A percentile compares a stretch with the other conserved stretches of the same genome.
These are phyloP conservation scores for Geotrichum cucujoidarum DNA, from an alignment of 1,139 yeast species.

Conservation along the genomic window DNA sequence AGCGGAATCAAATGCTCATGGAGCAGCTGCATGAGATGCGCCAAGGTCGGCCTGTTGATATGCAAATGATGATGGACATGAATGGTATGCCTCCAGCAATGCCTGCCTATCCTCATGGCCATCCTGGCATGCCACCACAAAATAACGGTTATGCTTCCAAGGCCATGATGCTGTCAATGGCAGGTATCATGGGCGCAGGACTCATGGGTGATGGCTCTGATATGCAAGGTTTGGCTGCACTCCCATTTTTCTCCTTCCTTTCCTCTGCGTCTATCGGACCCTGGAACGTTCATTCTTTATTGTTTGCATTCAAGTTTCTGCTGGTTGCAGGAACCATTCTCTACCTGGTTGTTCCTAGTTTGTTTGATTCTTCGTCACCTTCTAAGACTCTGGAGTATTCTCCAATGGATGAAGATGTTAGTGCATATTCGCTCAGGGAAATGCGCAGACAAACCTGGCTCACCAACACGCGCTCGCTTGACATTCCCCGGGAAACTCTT, in stretches of 20 bases:
- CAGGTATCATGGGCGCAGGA: slow-evolving; percentile 38
- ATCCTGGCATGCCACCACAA: slow-evolving; percentile 10
- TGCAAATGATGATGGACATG: slow-evolving; percentile 18
- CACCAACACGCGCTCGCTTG: slow-evolving; percentile 27
- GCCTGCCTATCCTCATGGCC: slow-evolving; percentile 16
- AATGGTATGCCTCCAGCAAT: slow-evolving; percentile 15
- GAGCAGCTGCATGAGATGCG: slow-evolving; percentile 43
- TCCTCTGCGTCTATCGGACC: slow-evolving; percentile 16
- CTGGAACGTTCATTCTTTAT: slow-evolving; percentile 20
- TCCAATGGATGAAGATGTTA: not conserved
- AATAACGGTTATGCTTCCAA: slow-evolving; percentile 28
- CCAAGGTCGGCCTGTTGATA: slow-evolving; percentile 12
- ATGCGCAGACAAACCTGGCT: slow-evolving; percentile 29
- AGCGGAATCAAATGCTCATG: slow-evolving; percentile 53
- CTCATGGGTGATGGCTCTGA: slow-evolving; percentile 31
- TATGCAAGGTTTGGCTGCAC: slow-evolving; percentile 33
- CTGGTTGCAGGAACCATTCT: slow-evolving; percentile 33
- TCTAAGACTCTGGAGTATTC: slow-evolving; percentile 11
- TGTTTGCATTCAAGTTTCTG: slow-evolving; percentile 26
- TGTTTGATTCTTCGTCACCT: not conserved
- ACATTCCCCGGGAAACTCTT: slow-evolving; percentile 21
- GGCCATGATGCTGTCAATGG: slow-evolving; percentile 39
- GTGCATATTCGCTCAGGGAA: slow-evolving; percentile 13
- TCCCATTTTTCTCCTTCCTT: slow-evolving; percentile 29
- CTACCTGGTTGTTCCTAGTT: slow-evolving; percentile 28